Evolutionary conservation across 2,329 filamentous ascomycete species (phyloP), one percentile per base, ranked within the genome.

Genomic region (Ophiostoma ulmi): DNA sequence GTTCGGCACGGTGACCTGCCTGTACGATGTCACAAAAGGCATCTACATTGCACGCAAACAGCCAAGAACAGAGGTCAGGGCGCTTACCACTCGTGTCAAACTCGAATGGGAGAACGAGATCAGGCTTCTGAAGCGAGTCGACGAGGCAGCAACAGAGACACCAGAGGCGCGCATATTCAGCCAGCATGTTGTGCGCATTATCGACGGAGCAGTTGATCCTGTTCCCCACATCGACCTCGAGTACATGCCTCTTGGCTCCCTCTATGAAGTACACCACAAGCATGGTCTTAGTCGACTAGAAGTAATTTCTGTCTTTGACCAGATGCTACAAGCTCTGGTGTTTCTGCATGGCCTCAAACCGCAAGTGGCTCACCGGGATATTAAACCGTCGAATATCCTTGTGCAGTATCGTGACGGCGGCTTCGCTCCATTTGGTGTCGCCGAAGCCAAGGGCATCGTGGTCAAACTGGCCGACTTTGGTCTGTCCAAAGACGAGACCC

Each of bases 51-150:
- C 52, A 26, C 52, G 52, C 52, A 58, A 58, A n/a, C n/a, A 58
- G 1, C 52, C 52, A 13, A 58, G n/a, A 58, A 26, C 7, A 26
- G 52, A 26, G 1, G 52, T n/a, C 22, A 26, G 52, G 8, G 52
- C 52, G 22, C 11, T 58, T n/a, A 58, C 52, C 8, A 13, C n/a
- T 4, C n/a, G 52, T 58, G n/a, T 11, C 52, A 58, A 26, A n/a
- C n/a, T 13, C 2, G 52, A 58, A 22, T 58, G 52, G 52, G 52
- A 58, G 52, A 58, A 58, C 8, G 52, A 58, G 26, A 58, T 58
- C 52, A 58, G 52, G 22, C 52, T 58, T 26, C 22, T 58, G n/a
- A 58, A 26, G 52, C n/a, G 52, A 58, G n/a, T 58, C 52, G 52
- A 58, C 8, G 52, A 58, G 8, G 52, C 52, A 11, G 52, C 52